These are phyloP conservation scores for Stellera chamaejasme DNA, from an alignment of 345 rosid species.

Conservation along the genomic window DNA sequence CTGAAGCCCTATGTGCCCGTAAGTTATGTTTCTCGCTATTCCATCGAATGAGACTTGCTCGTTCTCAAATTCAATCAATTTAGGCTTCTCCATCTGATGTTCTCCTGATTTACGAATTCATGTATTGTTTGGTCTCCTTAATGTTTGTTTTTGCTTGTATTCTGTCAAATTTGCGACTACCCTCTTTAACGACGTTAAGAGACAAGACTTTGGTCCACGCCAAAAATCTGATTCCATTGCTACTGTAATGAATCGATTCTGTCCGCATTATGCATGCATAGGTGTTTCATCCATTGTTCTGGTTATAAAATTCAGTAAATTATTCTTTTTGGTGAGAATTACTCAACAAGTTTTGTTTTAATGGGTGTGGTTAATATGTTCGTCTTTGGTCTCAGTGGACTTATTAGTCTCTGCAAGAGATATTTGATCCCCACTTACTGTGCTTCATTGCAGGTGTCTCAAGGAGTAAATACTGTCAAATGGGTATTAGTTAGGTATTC, in stretches of 20 bases:
- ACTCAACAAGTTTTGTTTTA: slow-evolving; percentile 2
- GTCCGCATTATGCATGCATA: background rate
- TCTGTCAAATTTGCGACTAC: no score
- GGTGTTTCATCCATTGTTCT: background rate
- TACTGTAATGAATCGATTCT: no score
- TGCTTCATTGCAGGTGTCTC: slow-evolving; percentile 20
- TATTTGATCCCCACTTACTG: background rate
- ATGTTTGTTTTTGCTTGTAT: no score
- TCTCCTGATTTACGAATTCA: no score
- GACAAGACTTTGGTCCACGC: no score
- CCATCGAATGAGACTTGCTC: background rate
- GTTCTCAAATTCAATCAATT: background rate
- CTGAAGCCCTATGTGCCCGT: slow-evolving; percentile 3
- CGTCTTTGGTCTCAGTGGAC: background rate
- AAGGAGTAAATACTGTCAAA: slow-evolving; percentile 21
- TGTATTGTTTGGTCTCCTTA: no score
- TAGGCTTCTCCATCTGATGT: no score
- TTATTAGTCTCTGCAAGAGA: no score
- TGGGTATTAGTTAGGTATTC: slow-evolving; percentile 22
- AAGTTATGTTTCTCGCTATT: background rate
- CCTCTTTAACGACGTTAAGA: no score
- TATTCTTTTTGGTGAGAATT: background rate
- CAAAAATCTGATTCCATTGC: no score
- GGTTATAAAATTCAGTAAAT: background rate
- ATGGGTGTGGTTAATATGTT: background rate